phyloP scores from a whole-genome alignment of 2,329 filamentous ascomycete genomes.

The Cladosporium sp. region DNA sequence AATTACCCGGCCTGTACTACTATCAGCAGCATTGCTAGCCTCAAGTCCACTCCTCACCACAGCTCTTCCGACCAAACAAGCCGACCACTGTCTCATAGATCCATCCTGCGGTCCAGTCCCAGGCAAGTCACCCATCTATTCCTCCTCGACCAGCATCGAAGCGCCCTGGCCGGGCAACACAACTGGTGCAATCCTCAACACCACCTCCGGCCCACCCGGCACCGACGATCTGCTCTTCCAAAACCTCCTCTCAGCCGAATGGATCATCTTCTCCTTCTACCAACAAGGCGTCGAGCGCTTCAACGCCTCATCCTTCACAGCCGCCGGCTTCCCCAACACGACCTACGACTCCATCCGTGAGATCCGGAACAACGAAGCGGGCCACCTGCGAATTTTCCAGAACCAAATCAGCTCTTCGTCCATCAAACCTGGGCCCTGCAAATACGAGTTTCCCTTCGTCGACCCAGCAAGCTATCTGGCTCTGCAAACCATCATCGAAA shows the following conservation, averaged over 20 bases:
- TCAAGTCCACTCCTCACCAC: neutral
- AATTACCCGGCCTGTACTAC: neutral
- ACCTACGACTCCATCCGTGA: slow-evolving; percentile 39
- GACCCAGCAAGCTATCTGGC: slow-evolving; percentile 25
- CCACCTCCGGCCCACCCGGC: slow-evolving; percentile 28
- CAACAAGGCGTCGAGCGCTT: slow-evolving; percentile 40
- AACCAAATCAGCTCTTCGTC: slow-evolving; percentile 40
- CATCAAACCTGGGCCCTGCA: slow-evolving; percentile 38
- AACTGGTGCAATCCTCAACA: slow-evolving; percentile 31
- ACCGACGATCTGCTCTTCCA: slow-evolving; percentile 43
- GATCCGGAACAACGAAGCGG: slow-evolving; percentile 46
- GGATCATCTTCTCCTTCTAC: slow-evolving; percentile 45
- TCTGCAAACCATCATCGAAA: slow-evolving; percentile 35
- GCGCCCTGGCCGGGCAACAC: slow-evolving; percentile 38
- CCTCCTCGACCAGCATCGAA: neutral
- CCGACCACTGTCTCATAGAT: neutral
- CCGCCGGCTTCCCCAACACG: slow-evolving; percentile 34
- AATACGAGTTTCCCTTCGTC: slow-evolving; percentile 30
- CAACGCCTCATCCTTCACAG: slow-evolving; percentile 33
- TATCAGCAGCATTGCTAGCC: neutral
- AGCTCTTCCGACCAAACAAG: neutral
- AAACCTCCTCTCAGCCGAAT: slow-evolving; percentile 43
- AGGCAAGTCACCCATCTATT: neutral
- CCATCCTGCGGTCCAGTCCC: neutral
- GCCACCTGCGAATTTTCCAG: slow-evolving; percentile 44